These are phyloP conservation scores for Phytophthora pistaciae DNA, from an alignment of 352 stramenopile genomes.

Conservation along the genomic window DNA sequence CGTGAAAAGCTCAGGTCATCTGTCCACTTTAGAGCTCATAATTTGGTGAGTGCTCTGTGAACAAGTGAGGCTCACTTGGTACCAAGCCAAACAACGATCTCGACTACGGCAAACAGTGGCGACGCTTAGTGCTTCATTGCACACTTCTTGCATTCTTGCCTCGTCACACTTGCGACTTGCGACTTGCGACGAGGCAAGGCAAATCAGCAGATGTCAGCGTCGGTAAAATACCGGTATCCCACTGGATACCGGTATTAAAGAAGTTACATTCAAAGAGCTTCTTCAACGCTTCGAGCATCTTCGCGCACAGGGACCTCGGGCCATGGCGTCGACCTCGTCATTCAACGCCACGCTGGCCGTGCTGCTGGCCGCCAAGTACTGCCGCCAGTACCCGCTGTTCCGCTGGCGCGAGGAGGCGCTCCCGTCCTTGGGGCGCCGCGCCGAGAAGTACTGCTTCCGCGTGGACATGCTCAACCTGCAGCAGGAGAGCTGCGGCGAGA, in stretches of 20 bases:
- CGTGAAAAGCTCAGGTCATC: too few relatives aligned
- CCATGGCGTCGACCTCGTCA: slow-evolving; percentile 41
- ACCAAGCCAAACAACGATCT: too few relatives aligned
- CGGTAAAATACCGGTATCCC: too few relatives aligned
- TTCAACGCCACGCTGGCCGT: slow-evolving; percentile 74
- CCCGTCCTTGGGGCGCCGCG: slow-evolving; percentile 59
- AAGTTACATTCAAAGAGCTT: not conserved
- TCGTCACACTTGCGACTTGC: not conserved
- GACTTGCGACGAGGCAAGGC: not conserved
- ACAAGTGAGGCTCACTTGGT: too few relatives aligned
- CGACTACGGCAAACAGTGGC: too few relatives aligned
- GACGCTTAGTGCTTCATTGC: not conserved
- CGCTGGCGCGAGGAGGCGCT: slow-evolving; percentile 76
- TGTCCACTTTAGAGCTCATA: too few relatives aligned
- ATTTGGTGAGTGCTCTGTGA: too few relatives aligned
- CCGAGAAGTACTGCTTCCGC: slow-evolving; percentile 76
- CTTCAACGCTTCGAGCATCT: not conserved
- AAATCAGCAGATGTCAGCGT: too few relatives aligned
- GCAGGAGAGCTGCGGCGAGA: slow-evolving; percentile 57
- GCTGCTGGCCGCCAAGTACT: slow-evolving; percentile 81
- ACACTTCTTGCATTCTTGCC: not conserved
- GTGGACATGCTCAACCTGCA: slow-evolving; percentile 78
- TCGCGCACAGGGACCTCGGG: not conserved
- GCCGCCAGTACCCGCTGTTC: slow-evolving; percentile 73
- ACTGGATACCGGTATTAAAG: too few relatives aligned